Evolutionary conservation across 1,139 yeast genomes (phyloP).

Genomic region (Yamadazyma siamensis): DNA sequence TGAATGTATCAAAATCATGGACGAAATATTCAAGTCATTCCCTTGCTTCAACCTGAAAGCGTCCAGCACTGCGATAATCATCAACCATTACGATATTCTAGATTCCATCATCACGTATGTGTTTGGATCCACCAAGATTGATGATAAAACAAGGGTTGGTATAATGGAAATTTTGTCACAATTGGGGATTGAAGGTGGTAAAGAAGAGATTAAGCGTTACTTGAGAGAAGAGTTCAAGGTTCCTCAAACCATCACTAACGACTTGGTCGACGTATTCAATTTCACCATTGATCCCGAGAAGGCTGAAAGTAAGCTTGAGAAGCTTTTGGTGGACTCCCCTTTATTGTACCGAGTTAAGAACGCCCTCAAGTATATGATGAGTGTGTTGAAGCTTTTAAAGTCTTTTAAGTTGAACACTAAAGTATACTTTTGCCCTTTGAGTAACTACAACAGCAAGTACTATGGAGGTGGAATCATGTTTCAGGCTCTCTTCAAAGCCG

Average conservation of each 20-base stretch:
- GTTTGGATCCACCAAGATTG: conserved; percentile 70
- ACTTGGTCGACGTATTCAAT: conserved; percentile 69
- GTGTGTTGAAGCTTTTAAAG: conserved; percentile 52
- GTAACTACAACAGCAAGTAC: conserved; percentile 77
- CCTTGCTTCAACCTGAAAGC: conserved; percentile 56
- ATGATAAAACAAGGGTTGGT: conserved; percentile 57
- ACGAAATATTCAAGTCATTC: conserved; percentile 61
- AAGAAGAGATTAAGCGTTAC: conserved; percentile 61
- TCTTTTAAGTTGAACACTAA: conserved; percentile 47
- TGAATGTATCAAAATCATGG: conserved; percentile 78
- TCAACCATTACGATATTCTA: conserved; percentile 79
- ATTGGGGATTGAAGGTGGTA: conserved; percentile 65
- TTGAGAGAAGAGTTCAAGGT: conserved; percentile 70
- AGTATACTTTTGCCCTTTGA: conserved; percentile 60
- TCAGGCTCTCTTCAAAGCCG: conserved; percentile 66
- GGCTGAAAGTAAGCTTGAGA: conserved; percentile 60
- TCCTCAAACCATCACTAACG: conserved; percentile 78
- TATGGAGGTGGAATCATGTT: conserved; percentile 84
- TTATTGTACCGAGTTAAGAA: conserved; percentile 57
- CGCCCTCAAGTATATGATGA: conserved; percentile 56
- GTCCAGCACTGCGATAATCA: conserved; percentile 51
- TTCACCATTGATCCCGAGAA: conserved; percentile 65
- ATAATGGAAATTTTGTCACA: conserved; percentile 74
- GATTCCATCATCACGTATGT: conserved; percentile 62
- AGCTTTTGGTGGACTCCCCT: conserved; percentile 75